A percentile compares a stretch with the other conserved stretches of the same genome.
Evolutionary conservation across 805 yeast genomes (phyloP).

Genomic region (Ogataea nitratoaversa): DNA sequence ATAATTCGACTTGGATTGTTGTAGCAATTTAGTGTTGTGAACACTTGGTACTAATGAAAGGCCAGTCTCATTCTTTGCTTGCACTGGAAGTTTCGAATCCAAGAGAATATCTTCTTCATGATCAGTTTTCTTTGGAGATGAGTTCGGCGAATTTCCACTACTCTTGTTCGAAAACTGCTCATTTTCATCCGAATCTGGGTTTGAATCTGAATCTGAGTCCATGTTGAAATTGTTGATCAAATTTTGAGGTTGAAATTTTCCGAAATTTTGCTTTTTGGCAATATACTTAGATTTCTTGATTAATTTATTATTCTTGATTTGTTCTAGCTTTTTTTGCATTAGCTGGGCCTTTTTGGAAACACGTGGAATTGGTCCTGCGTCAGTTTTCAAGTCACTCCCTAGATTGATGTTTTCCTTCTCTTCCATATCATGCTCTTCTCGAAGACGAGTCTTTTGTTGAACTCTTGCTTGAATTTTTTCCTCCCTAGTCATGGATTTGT

Average conservation of each 20-base stretch:
- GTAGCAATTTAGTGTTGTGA: slow-evolving; percentile 1
- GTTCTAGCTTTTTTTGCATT: slow-evolving; percentile 6
- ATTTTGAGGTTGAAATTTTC: slow-evolving; percentile 20
- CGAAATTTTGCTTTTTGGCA: slow-evolving; percentile 13
- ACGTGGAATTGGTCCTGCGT: no score
- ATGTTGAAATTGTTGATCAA: slow-evolving; percentile 19
- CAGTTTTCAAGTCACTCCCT: no score
- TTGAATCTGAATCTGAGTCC: slow-evolving; percentile 2
- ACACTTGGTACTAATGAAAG: neutral
- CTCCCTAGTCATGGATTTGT: slow-evolving; percentile 22
- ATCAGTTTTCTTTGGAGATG: slow-evolving; percentile 16
- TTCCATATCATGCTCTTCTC: slow-evolving; percentile 20
- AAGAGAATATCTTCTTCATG: neutral
- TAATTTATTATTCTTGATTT: slow-evolving; percentile 19
- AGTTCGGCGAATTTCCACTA: slow-evolving; percentile 13
- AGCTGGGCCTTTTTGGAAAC: slow-evolving; percentile 7
- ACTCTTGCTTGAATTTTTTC: slow-evolving; percentile 28
- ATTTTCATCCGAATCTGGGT: slow-evolving; percentile 2
- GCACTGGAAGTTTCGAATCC: neutral
- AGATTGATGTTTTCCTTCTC: slow-evolving; percentile 5
- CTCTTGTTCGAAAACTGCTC: slow-evolving; percentile 1
- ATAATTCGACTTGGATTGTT: slow-evolving; percentile 1
- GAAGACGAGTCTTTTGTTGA: slow-evolving; percentile 12
- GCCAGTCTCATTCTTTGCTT: neutral
- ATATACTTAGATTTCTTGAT: slow-evolving; percentile 14